A percentile compares a stretch with the other conserved stretches of the same genome.
phyloP scores from a whole-genome alignment of 164 flowering plant genomes.

The Pachysandra terminalis region DNA sequence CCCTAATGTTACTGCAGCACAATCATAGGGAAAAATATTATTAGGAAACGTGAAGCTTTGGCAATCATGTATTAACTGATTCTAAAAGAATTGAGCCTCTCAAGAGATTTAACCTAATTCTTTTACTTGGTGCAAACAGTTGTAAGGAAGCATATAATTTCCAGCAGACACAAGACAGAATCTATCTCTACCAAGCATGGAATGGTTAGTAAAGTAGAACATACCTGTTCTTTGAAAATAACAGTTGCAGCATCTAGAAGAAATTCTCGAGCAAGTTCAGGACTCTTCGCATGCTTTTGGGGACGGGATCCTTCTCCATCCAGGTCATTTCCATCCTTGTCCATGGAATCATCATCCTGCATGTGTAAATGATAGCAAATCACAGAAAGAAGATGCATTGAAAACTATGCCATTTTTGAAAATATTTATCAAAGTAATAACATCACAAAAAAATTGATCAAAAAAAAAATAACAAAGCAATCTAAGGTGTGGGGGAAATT shows the following conservation, averaged over 20 bases:
- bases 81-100: background rate
- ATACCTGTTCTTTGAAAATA: constrained; percentile 94
- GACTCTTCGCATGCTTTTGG: constrained; percentile 99
- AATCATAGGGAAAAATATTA: too few species aligned
- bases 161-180: background rate
- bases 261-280: constrained; percentile 98
- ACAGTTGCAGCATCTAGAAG: constrained; percentile 99
- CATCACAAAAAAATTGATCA: too few species aligned
- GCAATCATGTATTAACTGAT: background rate
- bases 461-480: background rate
- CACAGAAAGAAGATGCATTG: background rate
- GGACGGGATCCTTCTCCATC: constrained; percentile 99
- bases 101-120: background rate
- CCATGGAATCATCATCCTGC: constrained; percentile 96
- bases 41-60: background rate
- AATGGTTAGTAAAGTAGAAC: constrained; percentile 2
- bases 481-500: background rate
- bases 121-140: background rate
- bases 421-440: background rate
- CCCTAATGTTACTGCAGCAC: background rate
- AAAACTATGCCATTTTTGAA: background rate
- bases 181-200: background rate
- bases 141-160: background rate
- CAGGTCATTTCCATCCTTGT: constrained; percentile 89
- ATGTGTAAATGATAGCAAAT: constrained; percentile 2